A percentile compares a stretch with the other conserved stretches of the same genome.
Conservation (phyloP, 164 flowering plant genomes). For the Stephania cephalantha region DNA sequence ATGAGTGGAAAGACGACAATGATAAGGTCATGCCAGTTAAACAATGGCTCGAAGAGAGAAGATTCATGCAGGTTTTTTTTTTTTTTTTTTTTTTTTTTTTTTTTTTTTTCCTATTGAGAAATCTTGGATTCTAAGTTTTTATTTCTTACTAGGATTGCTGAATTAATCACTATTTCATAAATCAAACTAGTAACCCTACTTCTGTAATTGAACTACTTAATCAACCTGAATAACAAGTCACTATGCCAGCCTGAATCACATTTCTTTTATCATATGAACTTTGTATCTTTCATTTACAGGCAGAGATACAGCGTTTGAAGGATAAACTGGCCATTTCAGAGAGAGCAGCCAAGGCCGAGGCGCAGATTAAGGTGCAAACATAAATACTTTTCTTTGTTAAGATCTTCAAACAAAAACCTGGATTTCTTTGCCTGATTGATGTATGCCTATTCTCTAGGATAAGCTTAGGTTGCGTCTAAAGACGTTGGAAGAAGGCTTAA, state of each 20-base stretch:
- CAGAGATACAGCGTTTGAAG: constrained; percentile 71
- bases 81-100: constrained; percentile 2
- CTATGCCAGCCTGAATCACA: neutral
- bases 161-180: neutral
- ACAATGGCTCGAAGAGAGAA: constrained; percentile 81
- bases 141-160: neutral
- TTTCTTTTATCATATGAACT: neutral
- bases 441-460: constrained; percentile 39
- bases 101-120: neutral
- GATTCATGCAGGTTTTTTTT: constrained; percentile 48
- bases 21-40: constrained; percentile 91
- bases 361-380: constrained; percentile 64
- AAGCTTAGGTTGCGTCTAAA: constrained; percentile 68
- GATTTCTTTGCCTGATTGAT: constrained; percentile 3
- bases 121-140: neutral
- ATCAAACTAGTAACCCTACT: neutral
- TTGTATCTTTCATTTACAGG: constrained; percentile 33
- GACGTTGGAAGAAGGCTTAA: constrained; percentile 79
- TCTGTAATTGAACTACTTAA: neutral
- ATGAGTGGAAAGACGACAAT: constrained; percentile 86
- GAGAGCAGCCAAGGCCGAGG: constrained; percentile 86
- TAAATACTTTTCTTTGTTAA: neutral
- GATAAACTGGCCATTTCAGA: constrained; percentile 72
- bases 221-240: neutral
- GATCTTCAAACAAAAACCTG: constrained; percentile 1